These are phyloP conservation scores for Collybia mongolica DNA, from an alignment of 768 basidiomycete species.

Conservation along the genomic window DNA sequence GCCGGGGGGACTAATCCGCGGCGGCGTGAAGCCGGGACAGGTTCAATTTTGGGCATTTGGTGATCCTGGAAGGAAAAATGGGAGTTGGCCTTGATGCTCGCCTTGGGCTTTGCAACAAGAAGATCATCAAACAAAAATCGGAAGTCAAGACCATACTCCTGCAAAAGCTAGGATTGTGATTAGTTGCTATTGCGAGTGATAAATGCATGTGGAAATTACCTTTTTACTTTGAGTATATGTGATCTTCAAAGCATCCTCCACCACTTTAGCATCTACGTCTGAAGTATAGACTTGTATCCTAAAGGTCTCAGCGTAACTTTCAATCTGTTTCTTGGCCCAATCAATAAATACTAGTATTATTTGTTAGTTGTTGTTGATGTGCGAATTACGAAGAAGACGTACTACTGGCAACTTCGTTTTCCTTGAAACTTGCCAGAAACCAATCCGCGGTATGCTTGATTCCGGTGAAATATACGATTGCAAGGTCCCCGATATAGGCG, in stretches of 20 bases:
- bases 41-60: slow-evolving; percentile 22
- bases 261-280: slow-evolving; percentile 65
- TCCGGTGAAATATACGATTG: slow-evolving; percentile 88
- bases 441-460: slow-evolving; percentile 98
- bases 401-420: slow-evolving; percentile 94
- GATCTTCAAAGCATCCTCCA: slow-evolving; percentile 78
- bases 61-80: slow-evolving; percentile 30
- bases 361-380: not conserved
- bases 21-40: slow-evolving; percentile 17
- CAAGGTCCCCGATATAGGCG: slow-evolving; percentile 83
- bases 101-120: slow-evolving; percentile 50
- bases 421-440: slow-evolving; percentile 94
- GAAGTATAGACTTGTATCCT: slow-evolving; percentile 88
- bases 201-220: slow-evolving; percentile 40
- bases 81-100: slow-evolving; percentile 23
- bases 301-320: slow-evolving; percentile 82
- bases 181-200: not conserved
- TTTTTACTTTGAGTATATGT: slow-evolving; percentile 82
- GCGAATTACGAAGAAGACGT: not conserved
- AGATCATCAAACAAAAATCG: slow-evolving; percentile 85
- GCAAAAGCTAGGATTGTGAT: slow-evolving; percentile 56
- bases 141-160: slow-evolving; percentile 94
- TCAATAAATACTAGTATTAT: slow-evolving; percentile 78
- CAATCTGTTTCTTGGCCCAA: slow-evolving; percentile 89
- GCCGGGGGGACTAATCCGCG: slow-evolving; percentile 6